phyloP scores from a whole-genome alignment of 2,329 filamentous ascomycete genomes.

The Colletotrichum eleusines region DNA sequence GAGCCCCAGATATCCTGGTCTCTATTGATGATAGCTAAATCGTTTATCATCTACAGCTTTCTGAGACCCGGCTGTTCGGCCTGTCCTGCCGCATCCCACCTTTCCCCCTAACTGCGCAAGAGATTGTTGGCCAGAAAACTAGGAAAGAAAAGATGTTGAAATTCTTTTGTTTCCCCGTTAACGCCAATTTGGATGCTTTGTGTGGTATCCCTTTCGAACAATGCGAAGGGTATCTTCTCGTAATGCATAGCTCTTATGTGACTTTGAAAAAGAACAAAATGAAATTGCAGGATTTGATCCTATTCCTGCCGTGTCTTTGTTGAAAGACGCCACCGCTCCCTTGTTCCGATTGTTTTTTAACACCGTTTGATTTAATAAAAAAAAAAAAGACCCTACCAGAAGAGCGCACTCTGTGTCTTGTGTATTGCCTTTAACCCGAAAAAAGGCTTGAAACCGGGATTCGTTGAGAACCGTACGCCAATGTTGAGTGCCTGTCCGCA shows the following conservation, averaged over 20 bases:
- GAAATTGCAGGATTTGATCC: slow-evolving; percentile 44
- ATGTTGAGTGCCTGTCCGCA: slow-evolving; percentile 42
- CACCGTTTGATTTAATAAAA: slow-evolving; percentile 35
- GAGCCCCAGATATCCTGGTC: slow-evolving; percentile 25
- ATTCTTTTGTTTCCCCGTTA: slow-evolving; percentile 60
- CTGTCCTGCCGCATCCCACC: slow-evolving; percentile 1
- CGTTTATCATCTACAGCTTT: slow-evolving; percentile 30
- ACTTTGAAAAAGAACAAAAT: slow-evolving; percentile 27
- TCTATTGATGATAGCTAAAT: slow-evolving; percentile 33
- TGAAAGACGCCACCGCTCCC: slow-evolving; percentile 59
- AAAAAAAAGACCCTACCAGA: slow-evolving; percentile 35
- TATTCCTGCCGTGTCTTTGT: slow-evolving; percentile 56
- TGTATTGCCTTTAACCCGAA: slow-evolving; percentile 39
- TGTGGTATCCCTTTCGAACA: slow-evolving; percentile 41
- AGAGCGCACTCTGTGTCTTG: slow-evolving; percentile 32
- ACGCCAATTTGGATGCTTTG: slow-evolving; percentile 50
- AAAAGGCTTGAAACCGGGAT: slow-evolving; percentile 43
- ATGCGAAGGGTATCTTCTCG: slow-evolving; percentile 53
- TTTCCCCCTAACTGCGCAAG: slow-evolving; percentile 31
- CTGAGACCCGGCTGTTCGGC: slow-evolving; percentile 23
- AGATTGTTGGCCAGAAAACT: slow-evolving; percentile 54
- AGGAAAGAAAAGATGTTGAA: slow-evolving; percentile 62
- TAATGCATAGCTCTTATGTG: slow-evolving; percentile 51
- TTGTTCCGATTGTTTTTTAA: slow-evolving; percentile 40
- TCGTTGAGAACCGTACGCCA: slow-evolving; percentile 45